Conservation (phyloP, 2,329 filamentous ascomycete species). For the Domatiomyces catenatus region DNA sequence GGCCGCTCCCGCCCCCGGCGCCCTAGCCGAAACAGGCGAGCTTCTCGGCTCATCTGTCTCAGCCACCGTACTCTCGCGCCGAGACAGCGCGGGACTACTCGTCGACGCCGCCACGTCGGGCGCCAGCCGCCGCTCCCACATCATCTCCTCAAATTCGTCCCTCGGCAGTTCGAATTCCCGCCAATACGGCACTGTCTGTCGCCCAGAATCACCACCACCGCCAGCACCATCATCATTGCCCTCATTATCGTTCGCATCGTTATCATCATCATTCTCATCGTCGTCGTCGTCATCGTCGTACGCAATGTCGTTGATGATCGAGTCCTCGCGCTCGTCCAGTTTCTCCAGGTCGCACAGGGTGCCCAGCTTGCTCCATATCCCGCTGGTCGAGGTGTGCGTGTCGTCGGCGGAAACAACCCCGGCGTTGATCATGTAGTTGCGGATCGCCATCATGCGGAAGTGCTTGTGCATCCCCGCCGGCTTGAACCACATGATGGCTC, state of each 20-base stretch:
- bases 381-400: constrained; percentile 54
- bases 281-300: constrained; percentile 30
- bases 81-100: constrained; percentile 17
- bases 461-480: constrained; percentile 95
- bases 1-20: not conserved
- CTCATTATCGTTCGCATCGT: constrained; percentile 25
- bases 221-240: too few species aligned
- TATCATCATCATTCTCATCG: constrained; percentile 40
- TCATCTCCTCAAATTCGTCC: constrained; percentile 32
- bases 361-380: constrained; percentile 78
- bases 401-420: constrained; percentile 55
- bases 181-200: constrained; percentile 29
- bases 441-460: constrained; percentile 79
- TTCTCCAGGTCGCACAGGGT: constrained; percentile 72
- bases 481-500: constrained; percentile 86
- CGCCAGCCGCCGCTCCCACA: constrained; percentile 33
- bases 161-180: constrained; percentile 51
- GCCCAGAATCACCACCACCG: constrained; percentile 26
- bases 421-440: constrained; percentile 62
- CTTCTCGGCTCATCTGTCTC: constrained; percentile 31
- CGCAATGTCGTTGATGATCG: constrained; percentile 39
- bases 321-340: constrained; percentile 67
- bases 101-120: constrained; percentile 11
- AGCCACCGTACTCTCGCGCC: constrained; percentile 30
- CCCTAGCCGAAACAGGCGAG: constrained; percentile 2